These are phyloP conservation scores for bread wheat (Triticum aestivum) DNA, from an alignment of 176 grass and related monocot species.

Conservation along the genomic window IWGSC_CS_RefSeq_v2.1 NC_057798.1:518928751-518929250, in stretches of 20 bases:
- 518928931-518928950: neutral
- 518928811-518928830: neutral
- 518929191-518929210: neutral
- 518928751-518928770: too few relatives aligned
- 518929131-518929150: neutral
- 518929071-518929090: neutral
- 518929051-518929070: neutral
- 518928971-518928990: neutral
- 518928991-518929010: neutral
- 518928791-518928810: too few relatives aligned
- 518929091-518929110: neutral
- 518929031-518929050: neutral
- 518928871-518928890: neutral
- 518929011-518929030: neutral
- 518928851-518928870: neutral
- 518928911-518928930: neutral
- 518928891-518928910: neutral
- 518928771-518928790: too few relatives aligned
- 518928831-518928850: neutral
- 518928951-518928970: neutral
- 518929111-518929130: neutral
- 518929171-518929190: slow-evolving; percentile 8
- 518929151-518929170: neutral
- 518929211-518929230: neutral
- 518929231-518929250: neutral